Base-by-base conservation (phyloP, 1,139 yeast species). In the Zygosaccharomyces sapae region DNA sequence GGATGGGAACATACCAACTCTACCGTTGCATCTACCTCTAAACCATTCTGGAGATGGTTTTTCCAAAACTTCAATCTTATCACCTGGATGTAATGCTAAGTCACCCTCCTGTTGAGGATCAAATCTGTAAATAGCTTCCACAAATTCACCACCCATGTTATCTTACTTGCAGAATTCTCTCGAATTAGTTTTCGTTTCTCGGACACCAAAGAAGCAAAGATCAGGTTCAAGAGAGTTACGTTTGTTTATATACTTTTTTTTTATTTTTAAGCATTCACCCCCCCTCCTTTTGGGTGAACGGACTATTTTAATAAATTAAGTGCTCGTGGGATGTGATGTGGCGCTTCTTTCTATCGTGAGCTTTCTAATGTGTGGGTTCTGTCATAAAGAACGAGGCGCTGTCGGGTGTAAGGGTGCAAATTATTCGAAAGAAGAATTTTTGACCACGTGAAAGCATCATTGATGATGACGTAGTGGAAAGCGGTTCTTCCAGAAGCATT, bases 41-140 rank as follows among this genome's bases (percentile, higher is more conserved):
- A 94, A 88, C 97, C 98, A 90, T 64, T 89, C 92, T 38, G 76
- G 76, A 22, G 92, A 86, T 50, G 84, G 74, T 63, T 81, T 87
- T 62, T 88, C 95, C 3, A 79, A 53, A 6, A 92, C 77, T 33
- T 77, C 77, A 45, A 92, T 66, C 59, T 76, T 79, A 53, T 84
- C 90, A 44, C 94, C 97, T 43, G 71, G 74, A 41, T 58, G 62
- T 40, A 90, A 73, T 3, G 65, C 67, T 58, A 90, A 70, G 65
- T 90, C 97, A 38, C 82, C 90, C 0, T 77, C 71, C 63, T 86
- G 87, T 56, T 80, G 84, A 0, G 83, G 75, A 5, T 66, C 67
- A 66, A 81, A 88, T 57, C 80, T 87, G 66, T 84, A 90, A 41
- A 85, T 49, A 0, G 88, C 95, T 57, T 78, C 85, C 16, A 74